These are phyloP conservation scores for Phaeomoniella chlamydospora DNA, from an alignment of 2,329 filamentous ascomycete species.

Conservation along the genomic window DNA sequence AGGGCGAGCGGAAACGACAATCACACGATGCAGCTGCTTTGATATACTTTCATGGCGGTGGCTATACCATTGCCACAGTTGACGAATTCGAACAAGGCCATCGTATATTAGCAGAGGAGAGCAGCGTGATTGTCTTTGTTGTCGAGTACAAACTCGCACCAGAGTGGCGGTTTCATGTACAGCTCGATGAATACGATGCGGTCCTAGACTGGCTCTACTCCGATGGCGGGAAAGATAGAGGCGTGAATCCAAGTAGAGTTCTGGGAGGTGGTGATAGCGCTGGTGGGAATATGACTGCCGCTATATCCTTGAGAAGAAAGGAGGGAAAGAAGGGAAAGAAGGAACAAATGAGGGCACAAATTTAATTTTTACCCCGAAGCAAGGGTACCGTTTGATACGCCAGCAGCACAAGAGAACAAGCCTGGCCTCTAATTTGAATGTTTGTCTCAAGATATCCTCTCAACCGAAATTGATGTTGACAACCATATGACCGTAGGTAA, in stretches of 20 bases:
- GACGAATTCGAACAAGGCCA: slow-evolving; percentile 24
- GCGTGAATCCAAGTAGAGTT: slow-evolving; percentile 14
- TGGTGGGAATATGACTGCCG: slow-evolving; percentile 22
- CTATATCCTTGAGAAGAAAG: slow-evolving; percentile 13
- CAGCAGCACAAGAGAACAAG: slow-evolving; percentile 18
- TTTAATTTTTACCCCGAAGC: slow-evolving; percentile 21
- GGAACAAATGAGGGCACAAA: slow-evolving; percentile 17
- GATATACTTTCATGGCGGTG: slow-evolving; percentile 23
- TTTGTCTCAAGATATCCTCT: no score
- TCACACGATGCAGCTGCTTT: slow-evolving; percentile 13
- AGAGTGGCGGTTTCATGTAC: slow-evolving; percentile 16
- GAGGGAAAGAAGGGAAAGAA: slow-evolving; percentile 13
- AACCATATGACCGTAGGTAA: no score
- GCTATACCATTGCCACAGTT: slow-evolving; percentile 22
- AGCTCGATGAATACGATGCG: slow-evolving; percentile 19
- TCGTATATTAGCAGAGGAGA: slow-evolving; percentile 16
- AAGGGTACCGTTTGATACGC: slow-evolving; percentile 17
- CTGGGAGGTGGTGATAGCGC: slow-evolving; percentile 19
- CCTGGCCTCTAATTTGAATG: slow-evolving; percentile 18
- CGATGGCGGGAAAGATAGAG: slow-evolving; percentile 11
- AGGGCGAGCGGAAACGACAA: slow-evolving; percentile 4
- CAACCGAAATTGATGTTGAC: no score
- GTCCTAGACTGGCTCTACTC: slow-evolving; percentile 15
- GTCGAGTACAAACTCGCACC: slow-evolving; percentile 21
- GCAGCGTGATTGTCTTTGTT: slow-evolving; percentile 14